These are phyloP conservation scores for Yueomyces sp. DNA, from an alignment of 805 yeast genomes.

Conservation along the genomic window DNA sequence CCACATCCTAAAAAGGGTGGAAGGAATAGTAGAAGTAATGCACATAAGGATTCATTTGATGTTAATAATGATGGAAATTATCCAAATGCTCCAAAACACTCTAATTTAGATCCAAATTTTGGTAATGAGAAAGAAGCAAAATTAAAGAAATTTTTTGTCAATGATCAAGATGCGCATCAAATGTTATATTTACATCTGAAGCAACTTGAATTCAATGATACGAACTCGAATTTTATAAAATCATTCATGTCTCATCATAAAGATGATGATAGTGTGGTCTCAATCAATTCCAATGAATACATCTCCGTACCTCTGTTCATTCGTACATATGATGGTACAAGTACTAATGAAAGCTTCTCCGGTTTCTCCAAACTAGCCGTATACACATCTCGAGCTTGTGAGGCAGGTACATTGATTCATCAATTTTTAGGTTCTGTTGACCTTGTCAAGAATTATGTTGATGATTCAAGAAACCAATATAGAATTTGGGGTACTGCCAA, in stretches of 20 bases:
- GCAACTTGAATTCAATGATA: conserved; percentile 29
- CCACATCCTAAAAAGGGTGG: background rate
- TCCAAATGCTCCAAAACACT: background rate
- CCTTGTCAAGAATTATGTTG: conserved; percentile 44
- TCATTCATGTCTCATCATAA: conserved; percentile 38
- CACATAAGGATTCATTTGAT: conserved; percentile 3
- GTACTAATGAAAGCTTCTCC: too few relatives aligned
- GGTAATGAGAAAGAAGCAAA: conserved; percentile 17
- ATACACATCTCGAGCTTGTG: background rate
- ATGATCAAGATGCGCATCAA: conserved; percentile 25
- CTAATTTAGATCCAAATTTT: background rate
- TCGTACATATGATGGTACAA: too few relatives aligned
- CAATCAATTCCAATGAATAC: conserved; percentile 22
- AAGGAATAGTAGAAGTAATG: conserved; percentile 1
- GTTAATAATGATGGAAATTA: conserved; percentile 5
- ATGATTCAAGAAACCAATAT: conserved; percentile 66
- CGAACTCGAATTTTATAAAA: conserved; percentile 14
- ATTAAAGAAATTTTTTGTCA: conserved; percentile 21
- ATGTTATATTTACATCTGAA: conserved; percentile 24
- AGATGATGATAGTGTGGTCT: conserved; percentile 22
- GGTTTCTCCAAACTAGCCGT: background rate
- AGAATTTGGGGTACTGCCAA: conserved; percentile 55
- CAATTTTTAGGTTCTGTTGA: conserved; percentile 68
- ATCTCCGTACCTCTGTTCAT: too few relatives aligned
- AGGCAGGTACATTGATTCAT: conserved; percentile 36